These are phyloP conservation scores for Ogataea naganishii DNA, from an alignment of 805 yeast genomes.

Conservation along the genomic window DNA sequence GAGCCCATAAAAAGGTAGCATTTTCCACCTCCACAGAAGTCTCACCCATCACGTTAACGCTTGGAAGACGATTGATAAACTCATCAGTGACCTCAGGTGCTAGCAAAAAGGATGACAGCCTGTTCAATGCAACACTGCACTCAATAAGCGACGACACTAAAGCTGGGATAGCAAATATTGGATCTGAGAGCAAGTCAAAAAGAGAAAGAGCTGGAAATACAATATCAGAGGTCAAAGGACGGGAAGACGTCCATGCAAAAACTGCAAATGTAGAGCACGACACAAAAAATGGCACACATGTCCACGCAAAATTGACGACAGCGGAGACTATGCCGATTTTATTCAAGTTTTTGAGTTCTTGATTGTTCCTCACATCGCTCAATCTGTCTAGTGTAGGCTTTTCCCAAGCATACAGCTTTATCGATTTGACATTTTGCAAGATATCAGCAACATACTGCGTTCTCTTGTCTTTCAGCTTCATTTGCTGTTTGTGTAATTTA, in stretches of 20 bases:
- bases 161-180: conserved; percentile 51
- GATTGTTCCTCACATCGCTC: conserved; percentile 43
- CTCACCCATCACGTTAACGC: conserved; percentile 17
- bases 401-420: conserved; percentile 68
- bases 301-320: conserved; percentile 48
- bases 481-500: conserved; percentile 40
- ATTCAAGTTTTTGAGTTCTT: conserved; percentile 44
- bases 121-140: conserved; percentile 45
- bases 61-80: conserved; percentile 18
- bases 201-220: conserved; percentile 62
- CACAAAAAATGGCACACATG: conserved; percentile 55
- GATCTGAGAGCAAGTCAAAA: conserved; percentile 48
- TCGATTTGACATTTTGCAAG: conserved; percentile 49
- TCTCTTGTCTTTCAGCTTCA: conserved; percentile 56
- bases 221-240: conserved; percentile 56
- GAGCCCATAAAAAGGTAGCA: conserved; percentile 46
- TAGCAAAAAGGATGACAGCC: conserved; percentile 41
- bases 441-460: conserved; percentile 53
- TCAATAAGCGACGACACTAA: conserved; percentile 50
- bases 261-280: conserved; percentile 52
- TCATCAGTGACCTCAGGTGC: conserved; percentile 32
- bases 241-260: conserved; percentile 34
- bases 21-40: conserved; percentile 34
- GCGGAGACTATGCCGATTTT: conserved; percentile 41
- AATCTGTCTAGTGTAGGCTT: conserved; percentile 48